A percentile compares a stretch with the other conserved stretches of the same genome.
These are phyloP conservation scores for Petasospora rhodanensis DNA, from an alignment of 1,139 yeast species.

Conservation along the genomic window DNA sequence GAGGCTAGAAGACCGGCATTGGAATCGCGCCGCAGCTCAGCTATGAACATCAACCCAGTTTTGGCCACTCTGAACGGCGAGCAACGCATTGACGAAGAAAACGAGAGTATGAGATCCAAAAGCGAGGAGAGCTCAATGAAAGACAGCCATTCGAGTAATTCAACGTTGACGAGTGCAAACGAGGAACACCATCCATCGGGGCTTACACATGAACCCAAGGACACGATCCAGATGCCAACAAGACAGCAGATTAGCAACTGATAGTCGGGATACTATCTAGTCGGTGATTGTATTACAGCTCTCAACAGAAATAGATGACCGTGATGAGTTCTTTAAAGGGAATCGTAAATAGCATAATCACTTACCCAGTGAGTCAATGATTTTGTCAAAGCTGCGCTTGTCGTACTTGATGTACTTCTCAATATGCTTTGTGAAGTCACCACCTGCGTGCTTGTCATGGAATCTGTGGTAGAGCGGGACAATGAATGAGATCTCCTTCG, in stretches of 20 bases:
- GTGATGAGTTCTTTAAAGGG: neutral
- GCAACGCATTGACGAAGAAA: conserved; percentile 6
- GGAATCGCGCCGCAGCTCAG: conserved; percentile 7
- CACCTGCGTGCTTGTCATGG: conserved; percentile 65
- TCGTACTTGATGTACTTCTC: conserved; percentile 73
- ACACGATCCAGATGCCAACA: too few species aligned
- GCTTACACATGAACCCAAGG: too few species aligned
- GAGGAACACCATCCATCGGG: too few species aligned
- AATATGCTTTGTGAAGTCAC: conserved; percentile 70
- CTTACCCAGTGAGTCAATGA: conserved; percentile 32
- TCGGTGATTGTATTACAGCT: too few species aligned
- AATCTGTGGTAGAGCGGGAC: conserved; percentile 81
- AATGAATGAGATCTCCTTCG: conserved; percentile 67
- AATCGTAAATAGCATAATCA: neutral
- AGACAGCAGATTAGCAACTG: too few species aligned
- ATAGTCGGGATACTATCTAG: too few species aligned
- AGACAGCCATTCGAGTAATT: conserved; percentile 7
- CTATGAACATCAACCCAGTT: conserved; percentile 2
- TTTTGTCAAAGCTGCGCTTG: conserved; percentile 53
- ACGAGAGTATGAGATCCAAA: conserved; percentile 7
- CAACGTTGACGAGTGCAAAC: conserved; percentile 8
- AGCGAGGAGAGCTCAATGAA: conserved; percentile 7
- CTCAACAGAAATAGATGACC: too few species aligned
- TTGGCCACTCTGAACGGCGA: conserved; percentile 5
- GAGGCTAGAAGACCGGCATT: conserved; percentile 3